A percentile compares a stretch with the other conserved stretches of the same genome.
Conservation (phyloP, 2,329 filamentous ascomycete species). For the Chaetomium sp. region DNA sequence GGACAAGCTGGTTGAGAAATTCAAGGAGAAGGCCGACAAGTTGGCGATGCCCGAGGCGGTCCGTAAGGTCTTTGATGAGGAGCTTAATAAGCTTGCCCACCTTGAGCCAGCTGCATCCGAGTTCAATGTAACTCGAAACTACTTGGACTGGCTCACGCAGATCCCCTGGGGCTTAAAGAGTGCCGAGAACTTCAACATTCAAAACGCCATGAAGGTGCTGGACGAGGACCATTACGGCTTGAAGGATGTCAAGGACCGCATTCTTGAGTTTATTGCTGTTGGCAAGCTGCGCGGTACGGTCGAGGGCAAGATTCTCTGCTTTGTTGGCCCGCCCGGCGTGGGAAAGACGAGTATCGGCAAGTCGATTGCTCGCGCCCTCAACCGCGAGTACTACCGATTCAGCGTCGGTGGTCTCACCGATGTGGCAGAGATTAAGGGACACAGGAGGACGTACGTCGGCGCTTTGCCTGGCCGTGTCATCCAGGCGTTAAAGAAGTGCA, state of each 20-base stretch:
- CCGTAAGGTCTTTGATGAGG: constrained; percentile 96
- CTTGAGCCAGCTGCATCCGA: constrained; percentile 93
- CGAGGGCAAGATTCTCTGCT: constrained; percentile 96
- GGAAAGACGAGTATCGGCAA: constrained; percentile 99
- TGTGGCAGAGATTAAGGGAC: constrained; percentile 97
- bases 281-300: constrained; percentile 95
- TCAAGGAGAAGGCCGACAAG: constrained; percentile 90
- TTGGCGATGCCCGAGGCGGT: constrained; percentile 96
- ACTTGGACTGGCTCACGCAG: constrained; percentile 96
- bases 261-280: constrained; percentile 95
- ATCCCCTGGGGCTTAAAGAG: constrained; percentile 96
- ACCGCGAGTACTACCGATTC: constrained; percentile 96
- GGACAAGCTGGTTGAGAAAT: constrained; percentile 95
- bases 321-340: constrained; percentile 94
- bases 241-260: constrained; percentile 97
- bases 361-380: constrained; percentile 89
- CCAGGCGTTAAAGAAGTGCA: constrained; percentile 96
- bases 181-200: constrained; percentile 92
- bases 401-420: constrained; percentile 95
- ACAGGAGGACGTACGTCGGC: constrained; percentile 92
- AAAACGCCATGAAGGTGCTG: constrained; percentile 80
- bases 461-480: constrained; percentile 94
- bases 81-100: constrained; percentile 93
- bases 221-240: constrained; percentile 96
- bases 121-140: constrained; percentile 97